Conservation (phyloP, 2,329 filamentous ascomycete genomes). For the Sporothrix pallida region DNA sequence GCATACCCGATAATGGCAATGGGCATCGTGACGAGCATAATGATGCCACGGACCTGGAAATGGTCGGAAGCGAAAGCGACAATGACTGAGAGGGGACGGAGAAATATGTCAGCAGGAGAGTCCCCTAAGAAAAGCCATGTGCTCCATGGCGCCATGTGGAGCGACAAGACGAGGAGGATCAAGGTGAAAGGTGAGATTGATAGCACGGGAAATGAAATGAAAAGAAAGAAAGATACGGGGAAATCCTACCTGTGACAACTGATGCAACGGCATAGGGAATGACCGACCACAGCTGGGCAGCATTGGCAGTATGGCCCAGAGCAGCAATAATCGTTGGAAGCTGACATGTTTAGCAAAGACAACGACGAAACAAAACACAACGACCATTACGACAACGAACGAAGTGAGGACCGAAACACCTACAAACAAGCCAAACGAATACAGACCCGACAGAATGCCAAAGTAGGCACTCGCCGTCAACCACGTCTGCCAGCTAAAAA, state of each 20-base stretch:
- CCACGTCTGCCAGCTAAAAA: slow-evolving; percentile 67
- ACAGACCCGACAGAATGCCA: slow-evolving; percentile 62
- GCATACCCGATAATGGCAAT: slow-evolving; percentile 70
- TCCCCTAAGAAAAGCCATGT: background rate
- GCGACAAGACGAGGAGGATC: background rate
- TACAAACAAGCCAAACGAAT: slow-evolving; percentile 69
- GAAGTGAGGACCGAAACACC: background rate
- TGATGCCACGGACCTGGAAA: slow-evolving; percentile 62
- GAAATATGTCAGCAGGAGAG: background rate
- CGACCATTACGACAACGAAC: background rate
- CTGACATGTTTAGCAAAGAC: slow-evolving; percentile 42
- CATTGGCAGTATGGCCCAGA: slow-evolving; percentile 59
- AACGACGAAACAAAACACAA: background rate
- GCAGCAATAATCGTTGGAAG: slow-evolving; percentile 68
- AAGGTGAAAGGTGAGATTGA: background rate
- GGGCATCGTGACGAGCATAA: slow-evolving; percentile 68
- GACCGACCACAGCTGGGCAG: slow-evolving; percentile 67
- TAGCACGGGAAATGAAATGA: background rate
- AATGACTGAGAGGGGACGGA: slow-evolving; percentile 46
- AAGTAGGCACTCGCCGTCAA: slow-evolving; percentile 67
- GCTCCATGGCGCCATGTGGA: background rate
- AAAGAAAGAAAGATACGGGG: background rate
- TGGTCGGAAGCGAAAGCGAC: slow-evolving; percentile 65
- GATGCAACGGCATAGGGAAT: slow-evolving; percentile 68
- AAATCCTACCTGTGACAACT: slow-evolving; percentile 55